phyloP scores from a whole-genome alignment of 2,329 filamentous ascomycete species.

The Penicillium sp. region DNA sequence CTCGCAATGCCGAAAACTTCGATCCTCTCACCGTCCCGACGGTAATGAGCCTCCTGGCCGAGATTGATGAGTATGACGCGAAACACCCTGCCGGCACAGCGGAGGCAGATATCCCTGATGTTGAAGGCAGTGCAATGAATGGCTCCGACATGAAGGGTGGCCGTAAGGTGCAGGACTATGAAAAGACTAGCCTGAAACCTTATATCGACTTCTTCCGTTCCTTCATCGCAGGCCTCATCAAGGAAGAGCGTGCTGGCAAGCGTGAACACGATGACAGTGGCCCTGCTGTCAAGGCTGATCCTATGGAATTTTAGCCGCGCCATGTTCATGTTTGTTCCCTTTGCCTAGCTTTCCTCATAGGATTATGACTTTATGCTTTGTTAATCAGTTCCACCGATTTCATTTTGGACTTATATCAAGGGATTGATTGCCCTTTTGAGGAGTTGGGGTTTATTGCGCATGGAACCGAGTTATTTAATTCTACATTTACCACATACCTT shows the following conservation, averaged over 20 bases:
- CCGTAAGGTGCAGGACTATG: constrained; percentile 74
- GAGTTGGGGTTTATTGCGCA: constrained; percentile 1
- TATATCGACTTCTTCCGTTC: constrained; percentile 86
- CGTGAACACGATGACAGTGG: constrained; percentile 53
- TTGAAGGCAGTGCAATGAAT: constrained; percentile 35
- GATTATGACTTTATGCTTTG: constrained; percentile 23
- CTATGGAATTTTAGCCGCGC: constrained; percentile 63
- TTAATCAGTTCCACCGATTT: neutral
- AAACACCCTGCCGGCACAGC: constrained; percentile 29
- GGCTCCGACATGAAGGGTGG: constrained; percentile 36
- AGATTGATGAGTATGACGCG: constrained; percentile 79
- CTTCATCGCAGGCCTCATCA: constrained; percentile 76
- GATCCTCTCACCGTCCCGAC: constrained; percentile 88
- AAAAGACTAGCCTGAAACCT: constrained; percentile 92
- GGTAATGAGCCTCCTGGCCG: constrained; percentile 73
- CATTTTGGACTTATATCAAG: neutral
- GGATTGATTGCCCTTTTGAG: neutral
- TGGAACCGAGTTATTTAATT: neutral
- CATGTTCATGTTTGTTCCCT: neutral
- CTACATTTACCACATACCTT: neutral
- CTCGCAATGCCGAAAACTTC: constrained; percentile 70
- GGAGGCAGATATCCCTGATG: constrained; percentile 46
- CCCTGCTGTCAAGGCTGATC: constrained; percentile 44
- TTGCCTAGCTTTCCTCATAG: neutral
- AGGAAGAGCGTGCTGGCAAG: constrained; percentile 63